A percentile compares a stretch with the other conserved stretches of the same genome.
These are phyloP conservation scores for Phytophthora tentaculata DNA, from an alignment of 352 stramenopile species.

Conservation along the genomic window DNA sequence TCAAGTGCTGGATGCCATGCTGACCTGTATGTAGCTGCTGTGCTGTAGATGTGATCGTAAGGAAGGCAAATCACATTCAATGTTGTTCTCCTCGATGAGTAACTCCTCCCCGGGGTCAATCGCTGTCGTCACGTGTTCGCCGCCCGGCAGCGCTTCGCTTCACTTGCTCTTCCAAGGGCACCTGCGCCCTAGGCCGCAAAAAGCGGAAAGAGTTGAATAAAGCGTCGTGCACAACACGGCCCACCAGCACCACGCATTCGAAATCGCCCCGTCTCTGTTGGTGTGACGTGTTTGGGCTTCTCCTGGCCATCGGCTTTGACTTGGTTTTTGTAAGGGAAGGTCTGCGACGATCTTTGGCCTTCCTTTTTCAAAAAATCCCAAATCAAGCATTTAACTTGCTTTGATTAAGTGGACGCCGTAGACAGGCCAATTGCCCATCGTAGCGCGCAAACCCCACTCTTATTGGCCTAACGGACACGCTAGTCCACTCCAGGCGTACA, in stretches of 20 bases:
- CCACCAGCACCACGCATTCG: conserved; percentile 63
- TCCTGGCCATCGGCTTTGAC: conserved; percentile 33
- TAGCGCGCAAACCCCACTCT: neutral
- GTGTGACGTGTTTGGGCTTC: conserved; percentile 14
- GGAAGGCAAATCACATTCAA: conserved; percentile 13
- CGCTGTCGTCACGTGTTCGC: neutral
- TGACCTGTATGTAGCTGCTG: conserved; percentile 10
- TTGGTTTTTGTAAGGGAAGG: conserved; percentile 28
- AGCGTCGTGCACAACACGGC: conserved; percentile 53
- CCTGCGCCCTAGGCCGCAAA: conserved; percentile 61
- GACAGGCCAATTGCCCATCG: conserved; percentile 7
- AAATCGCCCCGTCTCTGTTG: conserved; percentile 23
- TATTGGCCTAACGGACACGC: conserved; percentile 17
- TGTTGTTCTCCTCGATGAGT: conserved; percentile 8
- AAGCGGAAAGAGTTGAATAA: conserved; percentile 66
- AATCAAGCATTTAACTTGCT: conserved; percentile 14
- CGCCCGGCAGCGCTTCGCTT: neutral
- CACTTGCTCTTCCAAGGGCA: conserved; percentile 14
- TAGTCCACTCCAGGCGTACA: conserved; percentile 10
- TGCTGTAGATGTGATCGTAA: conserved; percentile 17
- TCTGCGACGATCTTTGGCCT: conserved; percentile 14
- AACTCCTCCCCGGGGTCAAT: neutral
- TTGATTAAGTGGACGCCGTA: conserved; percentile 26
- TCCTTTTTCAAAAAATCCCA: conserved; percentile 11
- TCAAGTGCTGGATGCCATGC: neutral